Evolutionary conservation across 1,284 basidiomycete genomes (phyloP).

Genomic region (Boletus semigastroideus): DNA sequence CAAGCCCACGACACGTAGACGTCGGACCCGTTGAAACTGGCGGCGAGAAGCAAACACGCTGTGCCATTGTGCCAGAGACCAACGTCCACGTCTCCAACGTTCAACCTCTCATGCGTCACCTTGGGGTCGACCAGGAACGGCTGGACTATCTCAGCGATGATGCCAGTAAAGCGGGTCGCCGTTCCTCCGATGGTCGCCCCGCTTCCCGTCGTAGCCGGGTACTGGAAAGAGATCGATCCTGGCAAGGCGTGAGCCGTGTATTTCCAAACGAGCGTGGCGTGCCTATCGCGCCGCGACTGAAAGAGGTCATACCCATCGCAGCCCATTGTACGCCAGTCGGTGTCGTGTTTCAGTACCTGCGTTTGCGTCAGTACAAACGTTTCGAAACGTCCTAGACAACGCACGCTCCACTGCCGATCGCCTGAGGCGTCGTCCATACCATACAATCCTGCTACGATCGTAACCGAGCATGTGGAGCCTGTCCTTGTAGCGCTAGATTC

Average conservation of each 20-base stretch:
- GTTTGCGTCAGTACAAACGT: not conserved
- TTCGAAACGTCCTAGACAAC: not conserved
- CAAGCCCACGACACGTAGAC: conserved; percentile 24
- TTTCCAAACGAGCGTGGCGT: not conserved
- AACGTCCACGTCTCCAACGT: conserved; percentile 20
- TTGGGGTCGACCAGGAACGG: conserved; percentile 22
- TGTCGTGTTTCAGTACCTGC: conserved; percentile 30
- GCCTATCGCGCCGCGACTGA: conserved; percentile 32
- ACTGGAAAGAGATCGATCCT: conserved; percentile 34
- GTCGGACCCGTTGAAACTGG: conserved; percentile 6
- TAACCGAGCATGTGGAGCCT: conserved; percentile 31
- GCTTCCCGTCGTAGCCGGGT: conserved; percentile 24
- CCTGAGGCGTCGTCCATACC: conserved; percentile 35
- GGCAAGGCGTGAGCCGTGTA: not conserved
- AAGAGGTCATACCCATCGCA: conserved; percentile 24
- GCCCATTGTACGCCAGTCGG: conserved; percentile 31
- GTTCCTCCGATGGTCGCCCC: conserved; percentile 26
- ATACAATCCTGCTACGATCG: conserved; percentile 27
- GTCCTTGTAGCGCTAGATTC: conserved; percentile 29
- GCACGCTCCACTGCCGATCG: conserved; percentile 26
- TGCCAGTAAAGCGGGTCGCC: conserved; percentile 3
- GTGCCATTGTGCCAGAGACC: conserved; percentile 26
- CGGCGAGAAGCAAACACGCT: conserved; percentile 21
- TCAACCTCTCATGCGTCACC: conserved; percentile 6
- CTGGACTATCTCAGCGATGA: conserved; percentile 13